Evolutionary conservation across 2,329 filamentous ascomycete species (phyloP), one percentile per base, ranked within the genome.

Genomic region (Malbranchea cinnamomea): DNA sequence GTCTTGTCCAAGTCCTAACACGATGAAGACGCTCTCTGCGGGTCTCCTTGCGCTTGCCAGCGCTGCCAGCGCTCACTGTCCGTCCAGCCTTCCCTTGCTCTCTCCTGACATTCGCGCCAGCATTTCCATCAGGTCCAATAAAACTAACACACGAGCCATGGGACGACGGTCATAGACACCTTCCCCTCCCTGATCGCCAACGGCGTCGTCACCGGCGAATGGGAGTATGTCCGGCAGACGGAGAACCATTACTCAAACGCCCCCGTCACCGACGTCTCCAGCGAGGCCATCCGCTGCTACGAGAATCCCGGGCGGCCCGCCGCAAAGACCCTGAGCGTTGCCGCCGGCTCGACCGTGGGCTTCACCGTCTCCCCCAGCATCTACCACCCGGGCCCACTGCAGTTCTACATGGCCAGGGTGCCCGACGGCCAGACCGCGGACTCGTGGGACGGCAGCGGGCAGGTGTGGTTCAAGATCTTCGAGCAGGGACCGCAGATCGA

Each of bases 331-430:
- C 18, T 13, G 7, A 31, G 32, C 14, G 37, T 41, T 10, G 33
- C 34, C 13, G 33, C 38, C 2, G 37, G 37, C 8, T 29, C 28
- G 3, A 18, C 23, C 4, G 31, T 47, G 24, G 36, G 36, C 15
- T 42, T 47, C 34, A 64, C 65, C 19, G 39, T 56, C 1, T 46
- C 52, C 23, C 65, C 72, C 38, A 61, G 71, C 16, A 68, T 74
- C 2, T 60, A 57, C 17, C 67, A 74, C 48, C 54, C 65, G 34
- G 67, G 67, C 1, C 67, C 66, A 11, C 61, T 64, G 3, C 52
- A 67, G 43, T 62, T 65, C 0, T 71, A 71, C 41, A 54, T 71
- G 20, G 68, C 67, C 43, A 68, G 68, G 43, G 64, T 70, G 19
- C 32, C 32, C n/a, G 18, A 11, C 8, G 31, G 31, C 12, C 6